These are phyloP conservation scores for Rhodotorula sp. DNA, from an alignment of 1,284 basidiomycete genomes.

Conservation along the genomic window DNA sequence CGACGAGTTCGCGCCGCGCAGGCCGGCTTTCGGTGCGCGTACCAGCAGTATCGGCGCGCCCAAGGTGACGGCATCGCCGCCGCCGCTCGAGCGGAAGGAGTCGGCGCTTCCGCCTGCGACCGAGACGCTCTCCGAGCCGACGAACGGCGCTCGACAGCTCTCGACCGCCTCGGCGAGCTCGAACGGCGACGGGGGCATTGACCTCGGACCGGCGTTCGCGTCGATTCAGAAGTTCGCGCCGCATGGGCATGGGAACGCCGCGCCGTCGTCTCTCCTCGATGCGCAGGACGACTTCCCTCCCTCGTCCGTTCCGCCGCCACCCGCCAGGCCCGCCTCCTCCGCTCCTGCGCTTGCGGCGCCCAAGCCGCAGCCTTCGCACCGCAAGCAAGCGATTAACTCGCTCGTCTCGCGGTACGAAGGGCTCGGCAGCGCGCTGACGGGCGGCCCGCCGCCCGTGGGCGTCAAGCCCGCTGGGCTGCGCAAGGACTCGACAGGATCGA, in stretches of 20 bases:
- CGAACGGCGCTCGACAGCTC: neutral
- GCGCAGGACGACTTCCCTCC: constrained; percentile 14
- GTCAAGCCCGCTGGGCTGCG: constrained; percentile 15
- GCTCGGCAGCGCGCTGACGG: constrained; percentile 4
- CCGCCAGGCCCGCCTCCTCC: neutral
- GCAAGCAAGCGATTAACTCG: constrained; percentile 32
- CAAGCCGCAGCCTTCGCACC: constrained; percentile 18
- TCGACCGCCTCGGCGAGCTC: constrained; percentile 8
- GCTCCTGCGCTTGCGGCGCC: constrained; percentile 14
- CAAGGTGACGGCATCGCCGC: neutral
- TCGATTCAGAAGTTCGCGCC: constrained; percentile 43
- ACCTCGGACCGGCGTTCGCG: constrained; percentile 41
- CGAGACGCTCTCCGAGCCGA: neutral
- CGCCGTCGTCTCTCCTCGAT: neutral
- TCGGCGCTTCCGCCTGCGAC: fast-evolving
- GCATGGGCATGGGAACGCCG: neutral
- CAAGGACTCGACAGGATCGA: constrained; percentile 22
- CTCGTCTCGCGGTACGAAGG: constrained; percentile 46
- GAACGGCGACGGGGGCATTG: constrained; percentile 35
- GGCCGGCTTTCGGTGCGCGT: neutral
- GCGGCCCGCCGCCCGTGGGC: constrained; percentile 20
- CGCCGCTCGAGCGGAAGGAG: neutral
- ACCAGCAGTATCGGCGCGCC: neutral
- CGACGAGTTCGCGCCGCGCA: constrained; percentile 16
- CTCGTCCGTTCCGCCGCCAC: neutral